Evolutionary conservation across 768 basidiomycete genomes (phyloP), one percentile per base, ranked within the genome.

Genomic region (Cyclocybe cylindracea): DNA sequence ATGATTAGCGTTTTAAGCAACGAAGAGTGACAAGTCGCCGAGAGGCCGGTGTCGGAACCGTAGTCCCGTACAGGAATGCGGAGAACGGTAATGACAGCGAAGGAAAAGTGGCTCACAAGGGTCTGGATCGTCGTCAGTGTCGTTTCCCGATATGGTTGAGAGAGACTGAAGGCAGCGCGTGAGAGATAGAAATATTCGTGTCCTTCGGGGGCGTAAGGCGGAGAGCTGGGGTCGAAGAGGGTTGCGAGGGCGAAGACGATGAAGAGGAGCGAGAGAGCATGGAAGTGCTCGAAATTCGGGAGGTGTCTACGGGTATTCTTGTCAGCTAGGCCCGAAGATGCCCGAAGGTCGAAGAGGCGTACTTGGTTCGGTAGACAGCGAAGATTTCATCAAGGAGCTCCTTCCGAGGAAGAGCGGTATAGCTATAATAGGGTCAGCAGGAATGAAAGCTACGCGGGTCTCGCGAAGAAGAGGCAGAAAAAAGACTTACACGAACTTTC

Each of bases 141-240:
- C n/a, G 82, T 78, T 14, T 80, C 73, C 7, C 66, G 61, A 32
- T 73, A 62, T 0, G 82, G 77, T 1, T 77, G 73, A 29, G 72
- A 71, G 40, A 81, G 76, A 11, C 72, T 70, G 14, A 87, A 63
- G 2, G 81, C 69, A 2, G 81, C 75, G 1, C 81, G 76, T 2
- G 86, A 73, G 6, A 90, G 67, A 44, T 82, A 68, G 57, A 83
- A 84, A 59, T 83, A 90, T 45, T 86, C 83, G 36, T 82, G 73
- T 7, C 86, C 79, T 48, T 83, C 78, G 10, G 76, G 61, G 5
- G 78, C 72, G 57, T 78, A 79, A 36, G 82, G 70, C 1, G 76
- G 75, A 6, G 66, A 63, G 43, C 69, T 61, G 5, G 76, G 72
- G 60, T 87, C 85, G 55, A 87, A 83, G n/a, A 88, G 70, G 0